These are phyloP conservation scores for Blastocystis sp. DNA, from an alignment of 352 stramenopile genomes.

Conservation along the genomic window DNA sequence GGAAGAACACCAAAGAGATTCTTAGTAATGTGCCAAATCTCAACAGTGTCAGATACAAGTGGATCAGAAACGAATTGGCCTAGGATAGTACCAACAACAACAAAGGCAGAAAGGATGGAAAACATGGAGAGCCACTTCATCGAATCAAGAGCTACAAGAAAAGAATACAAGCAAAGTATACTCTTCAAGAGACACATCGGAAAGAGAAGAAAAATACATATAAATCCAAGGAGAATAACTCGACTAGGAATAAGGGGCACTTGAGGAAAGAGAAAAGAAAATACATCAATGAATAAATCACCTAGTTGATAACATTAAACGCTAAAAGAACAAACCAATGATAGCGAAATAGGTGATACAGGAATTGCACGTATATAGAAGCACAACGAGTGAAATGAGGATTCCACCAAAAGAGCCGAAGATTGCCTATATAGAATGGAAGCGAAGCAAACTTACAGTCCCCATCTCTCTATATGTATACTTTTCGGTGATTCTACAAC, in stretches of 20 bases:
- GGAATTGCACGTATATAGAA: slow-evolving; percentile 47
- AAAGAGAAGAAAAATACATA: slow-evolving; percentile 45
- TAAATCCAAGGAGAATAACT: background rate
- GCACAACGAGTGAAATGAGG: slow-evolving; percentile 40
- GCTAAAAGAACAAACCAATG: slow-evolving; percentile 5
- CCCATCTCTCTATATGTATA: slow-evolving; percentile 59
- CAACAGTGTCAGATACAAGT: slow-evolving; percentile 23
- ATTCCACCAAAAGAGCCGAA: slow-evolving; percentile 26
- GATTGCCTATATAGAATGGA: background rate
- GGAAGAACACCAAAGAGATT: slow-evolving; percentile 11
- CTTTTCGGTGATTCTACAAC: slow-evolving; percentile 37
- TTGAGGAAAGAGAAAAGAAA: slow-evolving; percentile 24
- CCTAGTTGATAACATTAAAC: background rate
- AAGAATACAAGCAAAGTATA: background rate
- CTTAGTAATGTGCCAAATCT: slow-evolving; percentile 19
- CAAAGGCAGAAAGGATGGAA: slow-evolving; percentile 46
- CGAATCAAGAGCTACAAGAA: slow-evolving; percentile 5
- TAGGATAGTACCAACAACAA: background rate
- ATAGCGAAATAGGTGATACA: slow-evolving; percentile 64
- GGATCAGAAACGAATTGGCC: slow-evolving; percentile 12
- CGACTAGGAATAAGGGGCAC: slow-evolving; percentile 2
- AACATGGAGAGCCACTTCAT: slow-evolving; percentile 43
- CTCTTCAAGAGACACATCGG: slow-evolving; percentile 42
- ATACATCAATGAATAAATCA: slow-evolving; percentile 38
- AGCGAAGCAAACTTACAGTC: background rate